Conservation (phyloP, 176 grass and related monocot genomes). For the Eremochloa ophiuroides region DNA sequence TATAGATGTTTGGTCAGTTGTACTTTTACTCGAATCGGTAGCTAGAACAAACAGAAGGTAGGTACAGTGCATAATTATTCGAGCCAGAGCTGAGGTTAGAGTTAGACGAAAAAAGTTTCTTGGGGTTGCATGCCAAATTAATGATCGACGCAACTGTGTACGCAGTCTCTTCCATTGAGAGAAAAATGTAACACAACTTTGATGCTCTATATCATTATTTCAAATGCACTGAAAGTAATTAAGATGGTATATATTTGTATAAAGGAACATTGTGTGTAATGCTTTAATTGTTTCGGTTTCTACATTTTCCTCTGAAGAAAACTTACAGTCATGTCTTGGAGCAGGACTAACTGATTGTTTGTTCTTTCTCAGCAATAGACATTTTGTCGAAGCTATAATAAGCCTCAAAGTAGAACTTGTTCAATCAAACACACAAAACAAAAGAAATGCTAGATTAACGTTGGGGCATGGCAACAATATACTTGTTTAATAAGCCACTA, state of each 20-base stretch:
- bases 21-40: conserved; percentile 31
- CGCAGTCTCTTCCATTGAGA: background rate
- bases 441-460: background rate
- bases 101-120: background rate
- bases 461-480: background rate
- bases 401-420: background rate
- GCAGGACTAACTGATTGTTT: background rate
- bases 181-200: background rate
- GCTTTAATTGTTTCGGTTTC: background rate
- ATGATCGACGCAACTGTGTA: background rate
- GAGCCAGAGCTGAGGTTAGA: background rate
- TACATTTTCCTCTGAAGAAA: background rate
- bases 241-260: background rate
- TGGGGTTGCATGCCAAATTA: background rate
- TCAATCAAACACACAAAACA: background rate
- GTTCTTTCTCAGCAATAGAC: background rate
- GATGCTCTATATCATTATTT: background rate
- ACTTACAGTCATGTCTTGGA: background rate
- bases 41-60: conserved; percentile 21
- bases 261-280: background rate
- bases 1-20: conserved; percentile 28
- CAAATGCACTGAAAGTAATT: background rate
- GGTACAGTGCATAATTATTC: background rate
- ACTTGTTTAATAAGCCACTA: background rate
- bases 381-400: background rate